Percentiles rank a stretch among this genome's conserved stretches.
phyloP scores from a whole-genome alignment of 495 filamentous ascomycete species.

The Aspergillus indologenus region DNA sequence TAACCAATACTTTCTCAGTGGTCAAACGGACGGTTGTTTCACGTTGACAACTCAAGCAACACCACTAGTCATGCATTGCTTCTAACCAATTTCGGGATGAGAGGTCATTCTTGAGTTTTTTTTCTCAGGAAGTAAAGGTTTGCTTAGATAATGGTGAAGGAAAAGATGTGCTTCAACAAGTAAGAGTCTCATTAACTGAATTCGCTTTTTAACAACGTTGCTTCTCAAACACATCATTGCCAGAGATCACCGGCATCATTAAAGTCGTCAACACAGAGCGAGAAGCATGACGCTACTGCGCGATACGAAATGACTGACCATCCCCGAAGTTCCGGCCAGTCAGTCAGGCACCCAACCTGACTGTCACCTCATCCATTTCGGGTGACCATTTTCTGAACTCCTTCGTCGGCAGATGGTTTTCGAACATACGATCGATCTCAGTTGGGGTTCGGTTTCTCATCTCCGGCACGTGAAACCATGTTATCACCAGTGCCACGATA shows the following conservation, averaged over 20 bases:
- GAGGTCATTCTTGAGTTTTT: no score
- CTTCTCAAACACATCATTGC: no score
- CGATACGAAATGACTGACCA: not conserved
- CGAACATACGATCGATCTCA: constrained; percentile 40
- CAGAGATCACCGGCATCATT: no score
- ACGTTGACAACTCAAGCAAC: not conserved
- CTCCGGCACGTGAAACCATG: constrained; percentile 32
- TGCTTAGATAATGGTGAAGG: no score
- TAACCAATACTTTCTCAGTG: not conserved
- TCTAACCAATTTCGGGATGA: not conserved
- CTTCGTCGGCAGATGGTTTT: constrained; percentile 18
- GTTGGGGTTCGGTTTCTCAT: constrained; percentile 32
- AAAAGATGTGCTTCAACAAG: no score
- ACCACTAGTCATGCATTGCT: not conserved
- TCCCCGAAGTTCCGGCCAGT: not conserved
- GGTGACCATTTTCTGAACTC: constrained; percentile 23
- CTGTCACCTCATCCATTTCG: not conserved
- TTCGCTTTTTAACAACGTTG: no score
- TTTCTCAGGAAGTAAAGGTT: no score
- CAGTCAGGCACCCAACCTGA: not conserved
- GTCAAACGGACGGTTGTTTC: not conserved
- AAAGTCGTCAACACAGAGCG: no score
- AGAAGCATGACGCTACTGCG: no score
- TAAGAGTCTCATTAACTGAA: no score
- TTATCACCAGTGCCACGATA: constrained; percentile 14